phyloP scores from a whole-genome alignment of 2,329 filamentous ascomycete species.

The Colletotrichum cuscutae region DNA sequence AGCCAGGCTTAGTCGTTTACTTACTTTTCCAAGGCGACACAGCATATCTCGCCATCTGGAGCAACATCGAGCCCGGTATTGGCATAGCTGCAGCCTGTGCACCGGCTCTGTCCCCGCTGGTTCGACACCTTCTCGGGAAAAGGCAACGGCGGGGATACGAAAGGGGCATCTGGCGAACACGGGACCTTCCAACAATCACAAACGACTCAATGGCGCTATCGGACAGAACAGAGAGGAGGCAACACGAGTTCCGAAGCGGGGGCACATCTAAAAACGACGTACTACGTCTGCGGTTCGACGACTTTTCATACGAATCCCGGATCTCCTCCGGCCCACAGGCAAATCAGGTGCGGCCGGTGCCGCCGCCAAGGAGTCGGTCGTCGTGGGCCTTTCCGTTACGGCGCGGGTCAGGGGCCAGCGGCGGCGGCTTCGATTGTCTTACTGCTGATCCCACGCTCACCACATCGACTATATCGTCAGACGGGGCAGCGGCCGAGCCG shows the following conservation, averaged over 20 bases:
- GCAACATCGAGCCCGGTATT: slow-evolving; percentile 54
- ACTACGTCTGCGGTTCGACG: slow-evolving; percentile 26
- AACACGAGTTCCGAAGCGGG: neutral
- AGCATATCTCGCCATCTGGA: slow-evolving; percentile 56
- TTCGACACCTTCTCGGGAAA: neutral
- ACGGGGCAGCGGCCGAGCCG: neutral
- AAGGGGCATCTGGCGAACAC: neutral
- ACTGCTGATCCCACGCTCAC: neutral
- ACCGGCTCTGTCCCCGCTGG: slow-evolving; percentile 49
- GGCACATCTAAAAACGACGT: slow-evolving; percentile 3
- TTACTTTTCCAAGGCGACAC: slow-evolving; percentile 39
- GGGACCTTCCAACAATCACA: neutral
- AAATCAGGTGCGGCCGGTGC: neutral
- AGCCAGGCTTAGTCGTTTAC: neutral
- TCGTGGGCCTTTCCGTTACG: slow-evolving; percentile 18
- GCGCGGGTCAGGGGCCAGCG: neutral
- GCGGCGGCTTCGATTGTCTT: neutral
- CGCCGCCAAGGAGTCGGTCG: neutral
- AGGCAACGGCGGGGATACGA: neutral
- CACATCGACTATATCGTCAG: neutral
- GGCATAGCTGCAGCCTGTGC: slow-evolving; percentile 50
- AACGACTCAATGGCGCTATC: neutral
- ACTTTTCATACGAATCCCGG: slow-evolving; percentile 24
- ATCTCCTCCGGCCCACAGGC: slow-evolving; percentile 19
- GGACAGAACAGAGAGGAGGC: neutral